Percentiles rank a stretch among this genome's conserved stretches.
phyloP scores from a whole-genome alignment of 192 early-diverging fungal species.

The Coemansia sp. region DNA sequence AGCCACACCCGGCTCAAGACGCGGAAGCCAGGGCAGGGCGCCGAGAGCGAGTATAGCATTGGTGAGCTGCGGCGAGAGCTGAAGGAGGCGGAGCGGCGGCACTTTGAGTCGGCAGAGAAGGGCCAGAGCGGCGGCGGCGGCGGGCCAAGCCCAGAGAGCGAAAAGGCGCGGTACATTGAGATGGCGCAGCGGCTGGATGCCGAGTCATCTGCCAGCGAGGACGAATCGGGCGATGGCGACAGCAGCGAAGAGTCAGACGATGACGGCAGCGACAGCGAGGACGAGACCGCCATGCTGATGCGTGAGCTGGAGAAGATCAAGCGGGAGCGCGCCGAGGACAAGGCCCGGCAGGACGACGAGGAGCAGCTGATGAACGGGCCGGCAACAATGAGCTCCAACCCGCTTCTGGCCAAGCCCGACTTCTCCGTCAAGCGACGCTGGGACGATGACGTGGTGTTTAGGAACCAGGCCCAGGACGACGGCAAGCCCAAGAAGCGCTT shows the following conservation, averaged over 20 bases:
- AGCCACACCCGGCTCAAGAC: conserved; percentile 74
- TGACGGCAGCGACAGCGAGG: conserved; percentile 66
- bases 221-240: conserved; percentile 10
- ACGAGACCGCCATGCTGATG: conserved; percentile 81
- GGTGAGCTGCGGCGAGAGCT: conserved; percentile 63
- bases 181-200: conserved; percentile 36
- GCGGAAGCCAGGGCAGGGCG: conserved; percentile 64
- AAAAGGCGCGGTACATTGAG: conserved; percentile 37
- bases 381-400: conserved; percentile 68
- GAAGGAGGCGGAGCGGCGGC: conserved; percentile 58
- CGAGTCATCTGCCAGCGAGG: conserved; percentile 48
- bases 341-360: conserved; percentile 59
- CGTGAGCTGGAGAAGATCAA: conserved; percentile 89
- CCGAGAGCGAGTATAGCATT: conserved; percentile 51
- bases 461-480: conserved; percentile 86
- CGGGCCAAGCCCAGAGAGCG: conserved; percentile 3
- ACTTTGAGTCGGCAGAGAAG: conserved; percentile 54
- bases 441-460: conserved; percentile 99
- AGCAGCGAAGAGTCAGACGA: background rate
- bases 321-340: conserved; percentile 84
- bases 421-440: conserved; percentile 87
- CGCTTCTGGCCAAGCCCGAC: conserved; percentile 63
- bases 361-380: conserved; percentile 51
- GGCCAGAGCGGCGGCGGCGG: conserved; percentile 1
- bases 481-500: conserved; percentile 90